phyloP scores from a whole-genome alignment of 352 stramenopile genomes.

The Thalassiosira livingstoniorum region DNA sequence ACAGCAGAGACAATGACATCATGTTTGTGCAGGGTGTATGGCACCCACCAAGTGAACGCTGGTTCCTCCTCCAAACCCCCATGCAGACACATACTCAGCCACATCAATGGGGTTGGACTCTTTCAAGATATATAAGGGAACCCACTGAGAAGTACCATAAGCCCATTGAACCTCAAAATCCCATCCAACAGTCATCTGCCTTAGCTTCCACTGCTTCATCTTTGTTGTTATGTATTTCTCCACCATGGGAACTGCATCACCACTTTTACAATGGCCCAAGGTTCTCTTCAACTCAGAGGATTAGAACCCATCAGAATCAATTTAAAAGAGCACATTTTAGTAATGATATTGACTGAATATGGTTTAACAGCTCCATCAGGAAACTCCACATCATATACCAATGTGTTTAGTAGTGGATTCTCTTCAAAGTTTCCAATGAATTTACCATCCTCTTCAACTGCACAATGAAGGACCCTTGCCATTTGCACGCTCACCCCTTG shows the following conservation, averaged over 20 bases:
- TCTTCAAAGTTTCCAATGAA: background rate
- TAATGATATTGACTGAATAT: conserved; percentile 33
- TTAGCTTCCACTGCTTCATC: background rate
- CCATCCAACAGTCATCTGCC: background rate
- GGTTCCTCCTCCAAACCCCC: conserved; percentile 44
- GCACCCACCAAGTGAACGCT: conserved; percentile 67
- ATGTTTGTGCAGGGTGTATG: conserved; percentile 40
- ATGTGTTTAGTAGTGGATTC: conserved; percentile 34
- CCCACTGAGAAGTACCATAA: background rate
- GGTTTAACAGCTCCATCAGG: conserved; percentile 17
- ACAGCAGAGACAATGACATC: conserved; percentile 53
- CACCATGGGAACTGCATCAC: background rate
- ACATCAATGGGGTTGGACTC: background rate
- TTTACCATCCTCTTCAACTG: background rate
- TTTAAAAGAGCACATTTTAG: conserved; percentile 14
- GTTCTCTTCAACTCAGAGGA: conserved; percentile 22
- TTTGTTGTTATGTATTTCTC: background rate
- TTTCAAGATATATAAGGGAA: conserved; percentile 42
- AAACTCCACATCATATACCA: conserved; percentile 37
- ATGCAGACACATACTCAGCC: conserved; percentile 33
- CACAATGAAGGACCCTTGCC: background rate
- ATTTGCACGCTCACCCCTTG: background rate
- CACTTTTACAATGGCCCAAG: conserved; percentile 10
- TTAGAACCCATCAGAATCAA: conserved; percentile 16
- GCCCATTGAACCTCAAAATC: background rate